phyloP scores from a whole-genome alignment of 306 rosid species.

The Pyrus betulifolia region DNA sequence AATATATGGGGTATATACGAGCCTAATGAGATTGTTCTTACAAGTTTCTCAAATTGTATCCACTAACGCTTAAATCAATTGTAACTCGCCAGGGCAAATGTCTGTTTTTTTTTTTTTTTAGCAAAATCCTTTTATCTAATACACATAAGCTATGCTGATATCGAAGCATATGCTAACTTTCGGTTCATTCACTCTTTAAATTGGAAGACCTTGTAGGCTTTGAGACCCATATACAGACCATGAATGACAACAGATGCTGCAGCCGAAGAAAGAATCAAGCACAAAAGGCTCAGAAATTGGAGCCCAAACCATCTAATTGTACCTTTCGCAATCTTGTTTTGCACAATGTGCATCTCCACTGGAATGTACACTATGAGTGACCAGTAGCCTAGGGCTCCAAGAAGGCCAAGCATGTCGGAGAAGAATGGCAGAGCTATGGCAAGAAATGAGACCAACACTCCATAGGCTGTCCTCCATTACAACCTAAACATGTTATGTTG shows the following conservation, averaged over 20 bases:
- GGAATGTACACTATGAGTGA: slow-evolving; percentile 53
- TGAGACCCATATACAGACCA: slow-evolving; percentile 11
- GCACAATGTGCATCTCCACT: slow-evolving; percentile 47
- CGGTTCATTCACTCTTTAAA: slow-evolving; percentile 22
- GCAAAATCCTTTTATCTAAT: not conserved
- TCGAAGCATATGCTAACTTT: not conserved
- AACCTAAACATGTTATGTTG: slow-evolving; percentile 41
- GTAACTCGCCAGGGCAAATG: not conserved
- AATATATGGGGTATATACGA: not conserved
- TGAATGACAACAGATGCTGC: slow-evolving; percentile 41
- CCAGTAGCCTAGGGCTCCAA: slow-evolving; percentile 65
- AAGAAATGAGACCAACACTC: slow-evolving; percentile 15
- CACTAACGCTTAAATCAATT: too few relatives aligned
- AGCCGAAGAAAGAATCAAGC: slow-evolving; percentile 37
- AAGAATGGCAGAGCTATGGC: slow-evolving; percentile 55
- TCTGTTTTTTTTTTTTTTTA: too few relatives aligned
- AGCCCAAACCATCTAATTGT: slow-evolving; percentile 38
- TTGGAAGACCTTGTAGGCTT: slow-evolving; percentile 22
- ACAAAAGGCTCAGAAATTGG: slow-evolving; percentile 27
- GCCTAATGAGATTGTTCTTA: not conserved
- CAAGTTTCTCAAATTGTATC: not conserved
- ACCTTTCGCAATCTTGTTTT: slow-evolving; percentile 24
- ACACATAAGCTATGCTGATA: too few relatives aligned
- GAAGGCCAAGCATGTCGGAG: slow-evolving; percentile 44
- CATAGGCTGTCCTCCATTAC: slow-evolving; percentile 47